These are phyloP conservation scores for Oryza glumipatula DNA, from an alignment of 176 grass and related monocot species.

Conservation along the genomic window DNA sequence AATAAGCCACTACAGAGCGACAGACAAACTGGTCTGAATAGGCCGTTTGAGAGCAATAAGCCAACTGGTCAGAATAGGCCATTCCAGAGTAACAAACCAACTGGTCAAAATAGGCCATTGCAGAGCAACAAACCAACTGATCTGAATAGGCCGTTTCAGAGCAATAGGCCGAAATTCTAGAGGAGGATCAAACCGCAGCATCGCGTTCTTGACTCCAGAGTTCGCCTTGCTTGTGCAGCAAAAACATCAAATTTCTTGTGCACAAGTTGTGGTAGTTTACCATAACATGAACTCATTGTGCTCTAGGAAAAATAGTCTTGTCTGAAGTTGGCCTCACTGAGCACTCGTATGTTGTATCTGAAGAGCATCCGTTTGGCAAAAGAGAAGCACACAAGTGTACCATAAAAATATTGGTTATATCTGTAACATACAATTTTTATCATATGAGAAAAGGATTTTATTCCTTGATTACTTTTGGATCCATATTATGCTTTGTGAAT, in stretches of 20 bases:
- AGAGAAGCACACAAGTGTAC: slow-evolving; percentile 15
- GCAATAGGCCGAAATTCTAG: slow-evolving; percentile 51
- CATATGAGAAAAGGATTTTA: slow-evolving; percentile 1
- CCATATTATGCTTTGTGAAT: not conserved
- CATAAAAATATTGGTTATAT: slow-evolving; percentile 33
- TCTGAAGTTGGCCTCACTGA: not conserved
- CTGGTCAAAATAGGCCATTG: not conserved
- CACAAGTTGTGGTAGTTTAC: slow-evolving; percentile 11
- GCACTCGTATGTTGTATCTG: not conserved
- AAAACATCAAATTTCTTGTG: not conserved
- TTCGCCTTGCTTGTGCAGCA: not conserved
- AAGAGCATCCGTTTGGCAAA: slow-evolving; percentile 4
- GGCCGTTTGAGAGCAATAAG: not conserved
- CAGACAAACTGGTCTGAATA: not conserved
- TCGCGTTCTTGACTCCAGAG: not conserved
- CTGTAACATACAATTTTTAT: slow-evolving; percentile 16
- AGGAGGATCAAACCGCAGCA: not conserved
- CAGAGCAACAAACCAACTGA: slow-evolving; percentile 18
- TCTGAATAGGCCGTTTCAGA: slow-evolving; percentile 25
- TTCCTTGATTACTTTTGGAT: slow-evolving; percentile 21
- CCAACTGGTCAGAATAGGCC: not conserved
- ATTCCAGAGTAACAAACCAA: slow-evolving; percentile 22
- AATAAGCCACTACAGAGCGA: not conserved
- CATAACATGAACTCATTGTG: slow-evolving; percentile 6
- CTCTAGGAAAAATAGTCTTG: not conserved